Conservation (phyloP, 1,139 yeast species). For the Magnusiomyces clavatus region DNA sequence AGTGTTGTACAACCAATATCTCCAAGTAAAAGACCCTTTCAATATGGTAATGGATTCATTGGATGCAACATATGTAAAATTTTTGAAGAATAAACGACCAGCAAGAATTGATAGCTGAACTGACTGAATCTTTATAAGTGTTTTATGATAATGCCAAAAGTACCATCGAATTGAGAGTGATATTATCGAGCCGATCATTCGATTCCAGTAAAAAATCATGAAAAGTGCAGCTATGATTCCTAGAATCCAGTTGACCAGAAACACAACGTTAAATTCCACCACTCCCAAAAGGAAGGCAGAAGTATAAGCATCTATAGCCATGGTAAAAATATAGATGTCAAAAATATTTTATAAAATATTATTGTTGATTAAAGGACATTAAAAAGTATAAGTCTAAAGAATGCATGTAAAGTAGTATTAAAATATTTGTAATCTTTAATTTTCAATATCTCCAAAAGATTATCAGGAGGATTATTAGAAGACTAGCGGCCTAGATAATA, state of each 20-base stretch:
- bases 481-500: no score
- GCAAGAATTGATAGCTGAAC: slow-evolving; percentile 69
- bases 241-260: slow-evolving; percentile 74
- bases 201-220: slow-evolving; percentile 66
- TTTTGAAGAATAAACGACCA: slow-evolving; percentile 73
- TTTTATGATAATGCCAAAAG: slow-evolving; percentile 55
- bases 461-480: no score
- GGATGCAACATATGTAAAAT: slow-evolving; percentile 59
- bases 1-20: slow-evolving; percentile 63
- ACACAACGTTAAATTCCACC: slow-evolving; percentile 64
- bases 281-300: slow-evolving; percentile 17
- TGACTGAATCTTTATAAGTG: slow-evolving; percentile 61
- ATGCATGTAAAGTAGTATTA: no score
- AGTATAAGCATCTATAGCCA: slow-evolving; percentile 7
- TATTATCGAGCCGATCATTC: slow-evolving; percentile 58
- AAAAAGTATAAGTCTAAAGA: no score
- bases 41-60: slow-evolving; percentile 65
- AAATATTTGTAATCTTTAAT: no score
- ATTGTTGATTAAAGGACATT: no score
- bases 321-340: slow-evolving; percentile 1
- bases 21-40: slow-evolving; percentile 75
- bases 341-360: no score
- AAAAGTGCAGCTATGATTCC: slow-evolving; percentile 55
- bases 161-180: slow-evolving; percentile 45
- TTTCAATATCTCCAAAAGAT: no score